Base-by-base conservation (phyloP, 768 basidiomycete species). In the Flagelloscypha sp. region DNA sequence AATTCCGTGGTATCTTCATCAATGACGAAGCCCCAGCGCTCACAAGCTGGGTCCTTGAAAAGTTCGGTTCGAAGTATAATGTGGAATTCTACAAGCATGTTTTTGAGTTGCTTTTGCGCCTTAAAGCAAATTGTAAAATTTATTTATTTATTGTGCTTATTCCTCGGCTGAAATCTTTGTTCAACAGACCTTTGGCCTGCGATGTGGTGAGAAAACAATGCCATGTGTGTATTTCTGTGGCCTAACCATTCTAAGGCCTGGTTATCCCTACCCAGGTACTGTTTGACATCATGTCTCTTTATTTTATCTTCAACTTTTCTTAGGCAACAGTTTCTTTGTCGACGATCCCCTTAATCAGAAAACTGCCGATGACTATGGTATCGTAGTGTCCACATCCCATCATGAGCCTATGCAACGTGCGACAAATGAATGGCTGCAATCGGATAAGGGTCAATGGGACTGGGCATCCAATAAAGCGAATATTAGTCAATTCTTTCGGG, bases 391-490 rank as follows among this genome's bases (percentile, higher is more conserved):
- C 31, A 80, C 81, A 2, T 78, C 72, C 54, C 78, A 82, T 49
- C 73, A 84, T 51, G 81, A 84, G 47, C 81, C 82, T 6, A 81
- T 83, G 76, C 73, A 76, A 64, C 72, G 80, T 13, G 76, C 77
- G 22, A 76, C 74, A 2, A 79, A 80, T 4, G 79, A 84, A 49
- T 84, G 77, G 65, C 62, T 54, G 40, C 50, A 72, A 8, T 71
- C 74, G 38, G 76, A 71, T 3, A 49, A 49, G 6, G 80, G 81
- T 1, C 44, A 59, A 0, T 85, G 80, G 79, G 73, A 84, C 48
- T 81, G 75, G 47, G 63, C 55, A 24, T 59, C 55, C 10, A 83
- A 82, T 49, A 47, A 62, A 5, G 64, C 65, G 16, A 64, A 63
- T 31, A 68, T 85, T 46, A 68, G 73, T 48, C 50, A 67, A 12